Evolutionary conservation across 768 basidiomycete genomes (phyloP).

Genomic region (Lanmaoa pseudosensibilis): DNA sequence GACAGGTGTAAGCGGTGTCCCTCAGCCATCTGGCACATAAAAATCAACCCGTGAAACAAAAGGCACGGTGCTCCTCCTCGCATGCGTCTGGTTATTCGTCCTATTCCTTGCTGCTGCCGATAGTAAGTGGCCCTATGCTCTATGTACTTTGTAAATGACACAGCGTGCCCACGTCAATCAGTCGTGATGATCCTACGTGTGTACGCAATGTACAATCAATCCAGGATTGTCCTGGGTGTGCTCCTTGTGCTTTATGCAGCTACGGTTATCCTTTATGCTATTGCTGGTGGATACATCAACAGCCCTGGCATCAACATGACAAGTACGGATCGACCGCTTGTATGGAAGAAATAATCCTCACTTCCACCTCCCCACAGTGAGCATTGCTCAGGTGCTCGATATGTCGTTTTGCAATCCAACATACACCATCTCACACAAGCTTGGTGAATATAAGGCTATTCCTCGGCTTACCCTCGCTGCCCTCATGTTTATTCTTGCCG

Average conservation of each 20-base stretch:
- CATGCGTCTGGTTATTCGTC: neutral
- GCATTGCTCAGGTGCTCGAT: constrained; percentile 1
- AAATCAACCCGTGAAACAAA: neutral
- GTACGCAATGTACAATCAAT: constrained; percentile 24
- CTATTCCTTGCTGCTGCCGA: constrained; percentile 20
- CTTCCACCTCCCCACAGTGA: constrained; percentile 5
- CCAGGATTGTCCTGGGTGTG: constrained; percentile 12
- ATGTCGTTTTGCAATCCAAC: constrained; percentile 15
- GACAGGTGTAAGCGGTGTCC: constrained; percentile 17
- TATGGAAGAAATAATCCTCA: neutral
- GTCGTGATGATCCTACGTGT: constrained; percentile 27
- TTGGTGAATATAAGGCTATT: constrained; percentile 14
- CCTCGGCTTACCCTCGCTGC: constrained; percentile 13
- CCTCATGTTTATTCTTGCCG: constrained; percentile 11
- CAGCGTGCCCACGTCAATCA: neutral
- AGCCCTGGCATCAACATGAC: constrained; percentile 10
- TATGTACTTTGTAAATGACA: neutral
- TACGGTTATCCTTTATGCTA: neutral
- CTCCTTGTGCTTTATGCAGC: constrained; percentile 15
- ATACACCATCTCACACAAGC: neutral
- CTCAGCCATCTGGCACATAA: neutral
- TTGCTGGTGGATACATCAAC: neutral
- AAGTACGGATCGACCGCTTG: constrained; percentile 1
- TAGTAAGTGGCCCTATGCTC: constrained; percentile 9
- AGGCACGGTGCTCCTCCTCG: constrained; percentile 11